Evolutionary conservation across 23 red algal genomes (phyloP), one percentile per base, ranked within the genome.

Genomic region (Gracilaria gracilis): DNA sequence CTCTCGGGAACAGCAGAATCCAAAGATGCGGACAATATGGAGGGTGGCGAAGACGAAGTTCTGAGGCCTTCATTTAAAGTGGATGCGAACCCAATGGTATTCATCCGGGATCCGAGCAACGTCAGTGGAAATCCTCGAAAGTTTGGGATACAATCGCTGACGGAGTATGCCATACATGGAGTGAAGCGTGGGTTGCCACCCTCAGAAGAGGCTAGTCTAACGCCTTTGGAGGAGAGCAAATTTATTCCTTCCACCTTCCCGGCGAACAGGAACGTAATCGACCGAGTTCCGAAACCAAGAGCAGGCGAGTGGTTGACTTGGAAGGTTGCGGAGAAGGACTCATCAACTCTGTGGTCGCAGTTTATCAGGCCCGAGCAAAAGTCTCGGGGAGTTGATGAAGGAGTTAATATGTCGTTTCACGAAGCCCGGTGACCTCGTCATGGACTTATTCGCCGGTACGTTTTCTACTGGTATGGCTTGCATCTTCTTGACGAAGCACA

Each of bases 211-310:
- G 75, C 31, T 6, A 31, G 15, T 20, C 46, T 80, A n/a, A 50
- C 54, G 23, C 46, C 20, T n/a, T 80, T 53, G 21, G 27, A 44
- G 57, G 64, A 65, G 50, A 29, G 23, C 82, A 73, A 86, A 34
- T 72, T 69, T 20, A 62, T 86, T n/a, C 61, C 59, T 23, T 86
- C 82, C 19, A 67, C 32, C 1, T 70, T 86, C 49, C 67, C 67
- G 58, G 82, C 61, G n/a, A 37, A 86, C 67, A 9, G 49, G 40
- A 72, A 86, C 34, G 82, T 86, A 23, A 86, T 86, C 35, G 82
- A 86, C 61, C 36, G 69, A 23, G 59, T 69, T 20, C 27, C 40
- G 12, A 25, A 40, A n/a, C 82, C 55, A 21, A 25, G 28, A 48
- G 3, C 61, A 27, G 82, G 34, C 0, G 61, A 86, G 59, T 44